Base-by-base conservation (phyloP, 306 rosid genomes). In the Cucumis cinereus region DNA sequence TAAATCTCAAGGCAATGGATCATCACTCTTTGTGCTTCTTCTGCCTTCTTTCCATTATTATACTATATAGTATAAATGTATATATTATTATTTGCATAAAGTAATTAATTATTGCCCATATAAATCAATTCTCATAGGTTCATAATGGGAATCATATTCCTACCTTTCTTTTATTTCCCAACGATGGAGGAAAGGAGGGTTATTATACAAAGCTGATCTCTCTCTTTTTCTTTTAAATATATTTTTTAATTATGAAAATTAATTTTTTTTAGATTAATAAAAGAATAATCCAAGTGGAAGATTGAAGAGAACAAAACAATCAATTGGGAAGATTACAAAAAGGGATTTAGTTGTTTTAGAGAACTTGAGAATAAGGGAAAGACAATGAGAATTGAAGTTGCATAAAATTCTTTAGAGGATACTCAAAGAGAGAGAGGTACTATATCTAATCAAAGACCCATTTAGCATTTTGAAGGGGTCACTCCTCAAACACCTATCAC, bases 111-210 rank as follows among this genome's bases (percentile, higher is more conserved):
- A 59, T 60, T 60, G 26, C 26, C 47, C 71, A 63, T 36, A 8
- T 36, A 69, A 71, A 73, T 36, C 0, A 55, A 61, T 53, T 52
- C 67, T 12, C 45, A 68, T 79, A 53, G 79, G 79, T 76, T 70
- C 45, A 38, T 14, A 36, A 61, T 30, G 16, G 76, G 79, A 64
- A 81, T 84, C 81, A 40, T 47, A 73, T 77, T 77, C 88, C 70
- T 60, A 56, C 17, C 57, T 20, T 41, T 40, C 1, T 40, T 62
- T 70, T 52, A 20, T 15, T 61, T 60, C 81, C 78, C 77, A 60
- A 35, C 28, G 78, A 81, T 74, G 61, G 36, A 17, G 82, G 76
- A 78, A 81, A 57, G 77, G 69, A 53, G 67, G 73, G 72, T 63
- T 26, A 33, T 60, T 60, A 78, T 40, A 53, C 41, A 60, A 26